Conservation (phyloP, 1,284 basidiomycete genomes). For the Mycena sp. region DNA sequence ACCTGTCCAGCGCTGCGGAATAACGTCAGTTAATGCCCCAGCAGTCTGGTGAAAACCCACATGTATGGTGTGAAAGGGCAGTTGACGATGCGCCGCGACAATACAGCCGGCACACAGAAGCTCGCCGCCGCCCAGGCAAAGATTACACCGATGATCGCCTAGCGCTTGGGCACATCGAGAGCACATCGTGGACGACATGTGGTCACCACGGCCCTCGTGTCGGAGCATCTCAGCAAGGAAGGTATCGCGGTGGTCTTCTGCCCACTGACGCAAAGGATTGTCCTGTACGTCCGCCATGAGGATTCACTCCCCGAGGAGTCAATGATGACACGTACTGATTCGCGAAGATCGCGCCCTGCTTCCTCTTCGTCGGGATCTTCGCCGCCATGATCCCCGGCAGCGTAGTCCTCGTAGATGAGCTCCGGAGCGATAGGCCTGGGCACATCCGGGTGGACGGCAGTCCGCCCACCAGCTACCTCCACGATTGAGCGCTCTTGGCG, state of each 20-base stretch:
- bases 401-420: neutral
- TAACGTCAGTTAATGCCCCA: neutral
- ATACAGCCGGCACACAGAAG: conserved; percentile 5
- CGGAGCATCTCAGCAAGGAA: conserved; percentile 19
- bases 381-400: neutral
- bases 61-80: conserved; percentile 18
- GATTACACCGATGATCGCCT: conserved; percentile 5
- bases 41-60: neutral
- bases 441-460: neutral
- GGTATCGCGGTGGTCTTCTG: neutral
- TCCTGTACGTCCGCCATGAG: neutral
- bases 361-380: neutral
- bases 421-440: neutral
- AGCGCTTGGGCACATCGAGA: neutral
- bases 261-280: conserved; percentile 13
- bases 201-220: conserved; percentile 19
- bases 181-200: neutral
- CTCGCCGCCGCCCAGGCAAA: conserved; percentile 6
- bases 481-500: neutral
- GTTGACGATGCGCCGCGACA: neutral
- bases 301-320: neutral
- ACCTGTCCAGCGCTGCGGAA: conserved; percentile 28
- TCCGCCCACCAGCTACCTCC: neutral
- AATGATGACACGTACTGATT: neutral
- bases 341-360: neutral